Evolutionary conservation across 371 early-diverging fungal species (phyloP), one percentile per base, ranked within the genome.

Genomic region (Sporodiniella umbellata): DNA sequence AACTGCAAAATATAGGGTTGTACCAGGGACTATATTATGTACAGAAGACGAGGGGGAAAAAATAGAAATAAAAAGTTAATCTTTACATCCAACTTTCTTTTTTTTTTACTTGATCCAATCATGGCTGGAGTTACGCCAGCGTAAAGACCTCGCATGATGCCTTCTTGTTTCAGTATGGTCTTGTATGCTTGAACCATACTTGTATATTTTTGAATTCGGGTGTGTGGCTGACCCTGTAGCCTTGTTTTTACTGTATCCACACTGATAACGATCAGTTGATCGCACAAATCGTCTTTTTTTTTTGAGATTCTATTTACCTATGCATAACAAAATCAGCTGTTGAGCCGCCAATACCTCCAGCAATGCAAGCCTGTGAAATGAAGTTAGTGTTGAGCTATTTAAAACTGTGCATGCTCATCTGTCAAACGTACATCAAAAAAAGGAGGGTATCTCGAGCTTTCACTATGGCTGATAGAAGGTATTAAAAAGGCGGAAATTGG

Each of bases 181-280:
- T 78, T 64, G 45, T 85, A 82, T 22, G 88, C 79, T 53, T 85
- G 86, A 11, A 79, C 54, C 78, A 88, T 84, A 55, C 75, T 81
- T 47, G 68, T 61, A 53, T 84, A 87, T 51, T 85, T 81, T 26
- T 69, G 66, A 12, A 80, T 70, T 47, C 70, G 60, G 42, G 56
- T 64, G 45, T 78, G 69, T 4, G 82, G 82, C 56, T 85, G 83
- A 19, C 86, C 84, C 55, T 84, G 85, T 50, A 90, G 58, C 26
- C 88, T 75, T 14, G 91, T 90, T 60, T 90, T 90, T 45, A 90
- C 85, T 6, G 89, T 88, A 64, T 90, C 91, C 19, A 84, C 79
- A 51, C 83, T 81, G 60, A 43, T 43, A 26, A 28, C 6, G 28
- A 30, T n/a, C 3, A 22, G 33, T 4, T 17, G 8, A 51, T 45